phyloP scores from a whole-genome alignment of 2,329 filamentous ascomycete species.

The Hirsutella thompsonii region DNA sequence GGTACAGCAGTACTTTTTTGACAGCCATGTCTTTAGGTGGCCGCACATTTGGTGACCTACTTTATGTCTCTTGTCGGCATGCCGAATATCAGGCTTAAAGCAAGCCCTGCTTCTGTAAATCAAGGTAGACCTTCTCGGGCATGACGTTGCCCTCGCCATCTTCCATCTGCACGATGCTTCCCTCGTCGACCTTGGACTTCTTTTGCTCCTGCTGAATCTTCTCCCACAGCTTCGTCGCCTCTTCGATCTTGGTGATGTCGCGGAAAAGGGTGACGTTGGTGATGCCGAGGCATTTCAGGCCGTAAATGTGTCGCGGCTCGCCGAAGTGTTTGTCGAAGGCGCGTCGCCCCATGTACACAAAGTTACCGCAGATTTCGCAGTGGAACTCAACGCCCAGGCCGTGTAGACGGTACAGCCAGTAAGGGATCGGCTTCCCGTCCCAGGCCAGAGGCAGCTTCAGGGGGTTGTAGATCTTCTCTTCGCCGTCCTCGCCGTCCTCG shows the following conservation, averaged over 20 bases:
- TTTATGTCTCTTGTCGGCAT: background rate
- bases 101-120: slow-evolving; percentile 50
- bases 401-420: slow-evolving; percentile 96
- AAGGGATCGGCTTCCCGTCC: slow-evolving; percentile 98
- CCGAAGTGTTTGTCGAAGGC: slow-evolving; percentile 99
- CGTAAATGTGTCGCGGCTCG: slow-evolving; percentile 84
- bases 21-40: too few relatives aligned
- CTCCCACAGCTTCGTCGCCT: slow-evolving; percentile 80
- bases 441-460: slow-evolving; percentile 90
- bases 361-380: slow-evolving; percentile 96
- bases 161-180: slow-evolving; percentile 95
- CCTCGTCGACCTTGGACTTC: slow-evolving; percentile 60
- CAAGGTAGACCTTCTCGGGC: slow-evolving; percentile 96
- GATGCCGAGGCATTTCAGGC: slow-evolving; percentile 86
- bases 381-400: slow-evolving; percentile 88
- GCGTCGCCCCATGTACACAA: slow-evolving; percentile 93
- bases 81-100: background rate
- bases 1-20: too few relatives aligned
- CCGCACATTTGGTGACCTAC: too few relatives aligned
- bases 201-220: slow-evolving; percentile 83
- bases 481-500: slow-evolving; percentile 61
- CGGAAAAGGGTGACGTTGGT: slow-evolving; percentile 83
- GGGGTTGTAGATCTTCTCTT: slow-evolving; percentile 91
- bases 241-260: slow-evolving; percentile 85
- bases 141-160: slow-evolving; percentile 96